Evolutionary conservation across 176 grass and related monocot species (phyloP).

Genomic region (Hordeum marinum): DNA sequence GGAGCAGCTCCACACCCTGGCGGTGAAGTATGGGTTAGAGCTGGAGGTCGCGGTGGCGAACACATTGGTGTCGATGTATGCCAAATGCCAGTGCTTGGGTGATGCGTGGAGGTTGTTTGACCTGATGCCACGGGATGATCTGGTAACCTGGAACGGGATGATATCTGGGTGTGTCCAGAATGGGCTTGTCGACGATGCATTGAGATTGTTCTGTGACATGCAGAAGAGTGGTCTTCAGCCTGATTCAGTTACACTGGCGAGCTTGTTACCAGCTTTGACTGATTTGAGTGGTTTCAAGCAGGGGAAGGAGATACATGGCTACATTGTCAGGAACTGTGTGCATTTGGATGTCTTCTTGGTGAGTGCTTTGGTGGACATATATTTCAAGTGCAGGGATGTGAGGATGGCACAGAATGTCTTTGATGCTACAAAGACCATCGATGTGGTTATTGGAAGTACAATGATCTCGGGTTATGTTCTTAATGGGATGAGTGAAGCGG

Average conservation of each 20-base stretch:
- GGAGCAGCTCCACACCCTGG: slow-evolving; percentile 66
- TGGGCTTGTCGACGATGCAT: slow-evolving; percentile 51
- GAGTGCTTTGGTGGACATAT: slow-evolving; percentile 79
- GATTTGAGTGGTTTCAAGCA: slow-evolving; percentile 48
- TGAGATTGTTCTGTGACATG: slow-evolving; percentile 61
- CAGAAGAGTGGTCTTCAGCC: slow-evolving; percentile 45
- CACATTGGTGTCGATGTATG: slow-evolving; percentile 74
- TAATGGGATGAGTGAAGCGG: slow-evolving; percentile 58
- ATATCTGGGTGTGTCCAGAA: slow-evolving; percentile 81
- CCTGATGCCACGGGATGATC: slow-evolving; percentile 48
- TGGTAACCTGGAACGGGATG: slow-evolving; percentile 82
- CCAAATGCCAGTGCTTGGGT: slow-evolving; percentile 54
- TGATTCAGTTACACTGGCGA: slow-evolving; percentile 67
- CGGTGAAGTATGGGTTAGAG: slow-evolving; percentile 63
- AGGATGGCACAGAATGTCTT: slow-evolving; percentile 69
- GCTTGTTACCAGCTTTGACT: slow-evolving; percentile 69
- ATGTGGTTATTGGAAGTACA: slow-evolving; percentile 76
- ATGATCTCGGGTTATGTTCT: slow-evolving; percentile 88
- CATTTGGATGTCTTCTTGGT: slow-evolving; percentile 76
- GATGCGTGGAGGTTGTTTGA: slow-evolving; percentile 56
- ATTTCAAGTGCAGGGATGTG: slow-evolving; percentile 75
- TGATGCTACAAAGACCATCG: slow-evolving; percentile 41
- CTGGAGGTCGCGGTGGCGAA: slow-evolving; percentile 51
- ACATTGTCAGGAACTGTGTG: slow-evolving; percentile 58
- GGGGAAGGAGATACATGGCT: slow-evolving; percentile 68